phyloP scores from a whole-genome alignment of 73 alveolate genomes.

The Breviolum minutum region DNA sequence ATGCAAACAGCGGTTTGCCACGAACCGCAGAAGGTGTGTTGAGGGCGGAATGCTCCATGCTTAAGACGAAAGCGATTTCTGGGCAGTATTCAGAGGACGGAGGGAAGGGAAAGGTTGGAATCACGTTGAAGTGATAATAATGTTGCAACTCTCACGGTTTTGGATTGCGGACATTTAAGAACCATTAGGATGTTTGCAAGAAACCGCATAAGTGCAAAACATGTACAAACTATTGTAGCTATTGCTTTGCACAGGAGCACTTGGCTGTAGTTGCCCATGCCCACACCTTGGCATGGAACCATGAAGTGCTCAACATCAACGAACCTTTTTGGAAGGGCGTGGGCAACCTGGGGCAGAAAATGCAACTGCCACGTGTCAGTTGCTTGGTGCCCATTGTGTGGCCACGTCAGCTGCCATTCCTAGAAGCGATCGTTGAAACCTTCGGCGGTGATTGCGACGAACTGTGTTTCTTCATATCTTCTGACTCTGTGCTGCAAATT shows the following conservation, averaged over 20 bases:
- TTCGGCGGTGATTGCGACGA: constrained; percentile 70
- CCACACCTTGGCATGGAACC: not conserved
- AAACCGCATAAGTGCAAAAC: too few species aligned
- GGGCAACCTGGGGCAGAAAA: not conserved
- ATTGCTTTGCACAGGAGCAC: not conserved
- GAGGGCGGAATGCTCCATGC: not conserved
- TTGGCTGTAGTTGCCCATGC: not conserved
- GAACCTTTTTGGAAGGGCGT: constrained; percentile 4
- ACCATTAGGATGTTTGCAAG: too few species aligned
- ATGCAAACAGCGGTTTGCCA: not conserved
- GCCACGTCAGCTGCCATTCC: constrained; percentile 55
- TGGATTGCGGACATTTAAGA: too few species aligned
- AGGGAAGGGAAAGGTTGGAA: too few species aligned
- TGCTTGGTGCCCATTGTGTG: constrained; percentile 82
- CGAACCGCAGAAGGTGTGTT: not conserved
- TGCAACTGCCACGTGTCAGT: not conserved
- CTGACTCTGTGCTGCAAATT: not conserved
- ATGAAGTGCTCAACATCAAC: not conserved
- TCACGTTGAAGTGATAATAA: too few species aligned
- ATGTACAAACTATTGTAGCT: too few species aligned
- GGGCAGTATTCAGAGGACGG: not conserved
- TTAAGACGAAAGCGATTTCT: not conserved
- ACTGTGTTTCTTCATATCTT: constrained; percentile 38
- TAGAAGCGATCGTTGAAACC: constrained; percentile 37
- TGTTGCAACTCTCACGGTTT: too few species aligned